These are phyloP conservation scores for Chaetomium strumarium DNA, from an alignment of 2,329 filamentous ascomycete genomes.

Conservation along the genomic window DNA sequence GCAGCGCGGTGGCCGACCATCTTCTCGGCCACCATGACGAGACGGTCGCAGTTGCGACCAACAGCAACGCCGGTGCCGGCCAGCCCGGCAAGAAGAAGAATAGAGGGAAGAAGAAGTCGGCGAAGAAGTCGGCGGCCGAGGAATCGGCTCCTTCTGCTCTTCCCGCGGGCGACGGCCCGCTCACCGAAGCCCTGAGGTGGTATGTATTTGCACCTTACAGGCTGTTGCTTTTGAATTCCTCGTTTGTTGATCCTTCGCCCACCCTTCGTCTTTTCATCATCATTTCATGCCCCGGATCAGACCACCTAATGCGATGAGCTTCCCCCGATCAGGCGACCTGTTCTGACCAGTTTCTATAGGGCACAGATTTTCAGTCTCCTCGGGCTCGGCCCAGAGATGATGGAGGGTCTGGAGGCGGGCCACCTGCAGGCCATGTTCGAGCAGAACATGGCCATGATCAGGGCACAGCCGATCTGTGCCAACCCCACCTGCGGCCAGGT, in stretches of 20 bases:
- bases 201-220: background rate
- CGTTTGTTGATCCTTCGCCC: too few species aligned
- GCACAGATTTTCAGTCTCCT: background rate
- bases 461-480: conserved; percentile 1
- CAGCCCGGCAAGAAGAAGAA: conserved; percentile 2
- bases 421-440: background rate
- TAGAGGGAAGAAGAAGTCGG: background rate
- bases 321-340: too few species aligned
- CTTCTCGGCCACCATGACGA: background rate
- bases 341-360: background rate
- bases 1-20: background rate
- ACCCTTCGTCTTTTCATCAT: too few species aligned
- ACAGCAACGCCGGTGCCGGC: background rate
- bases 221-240: background rate
- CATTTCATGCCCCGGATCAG: too few species aligned
- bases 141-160: background rate
- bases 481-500: conserved; percentile 4
- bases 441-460: background rate
- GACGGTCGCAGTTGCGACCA: background rate
- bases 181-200: background rate
- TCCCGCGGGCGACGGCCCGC: background rate
- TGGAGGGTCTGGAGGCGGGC: background rate
- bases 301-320: background rate
- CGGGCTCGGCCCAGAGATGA: background rate
- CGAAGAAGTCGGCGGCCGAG: background rate